These are phyloP conservation scores for Chaetomium cochliodes DNA, from an alignment of 495 filamentous ascomycete species.

Conservation along the genomic window DNA sequence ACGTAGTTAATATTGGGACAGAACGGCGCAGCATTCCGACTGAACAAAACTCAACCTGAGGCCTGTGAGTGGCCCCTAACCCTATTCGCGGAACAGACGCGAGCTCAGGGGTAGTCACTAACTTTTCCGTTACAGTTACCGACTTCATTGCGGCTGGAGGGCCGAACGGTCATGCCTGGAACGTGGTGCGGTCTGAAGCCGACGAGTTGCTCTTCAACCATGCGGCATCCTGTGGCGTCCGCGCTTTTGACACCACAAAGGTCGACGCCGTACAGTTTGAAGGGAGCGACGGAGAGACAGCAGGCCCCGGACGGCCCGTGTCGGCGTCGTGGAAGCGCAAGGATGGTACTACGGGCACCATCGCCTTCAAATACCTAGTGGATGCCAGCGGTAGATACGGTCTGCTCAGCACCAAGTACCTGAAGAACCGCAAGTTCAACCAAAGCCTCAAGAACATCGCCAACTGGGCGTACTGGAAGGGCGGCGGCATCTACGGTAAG, in stretches of 20 bases:
- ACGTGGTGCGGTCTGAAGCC: constrained; percentile 53
- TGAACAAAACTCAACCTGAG: constrained; percentile 40
- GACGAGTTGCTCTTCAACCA: constrained; percentile 55
- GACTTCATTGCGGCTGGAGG: constrained; percentile 50
- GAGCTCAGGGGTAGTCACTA: not conserved
- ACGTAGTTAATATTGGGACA: not conserved
- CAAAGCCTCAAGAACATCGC: constrained; percentile 46
- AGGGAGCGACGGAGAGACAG: constrained; percentile 11
- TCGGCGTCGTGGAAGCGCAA: constrained; percentile 48
- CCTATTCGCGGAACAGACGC: not conserved
- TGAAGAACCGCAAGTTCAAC: constrained; percentile 47
- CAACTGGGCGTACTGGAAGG: constrained; percentile 48
- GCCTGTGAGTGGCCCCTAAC: constrained; percentile 29
- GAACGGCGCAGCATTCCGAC: constrained; percentile 48
- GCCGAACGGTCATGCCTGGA: constrained; percentile 48
- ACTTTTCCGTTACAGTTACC: constrained; percentile 28
- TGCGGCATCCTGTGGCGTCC: constrained; percentile 46
- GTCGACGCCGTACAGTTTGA: constrained; percentile 42
- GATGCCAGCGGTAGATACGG: constrained; percentile 48
- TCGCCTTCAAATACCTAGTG: constrained; percentile 47
- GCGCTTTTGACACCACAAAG: constrained; percentile 48
- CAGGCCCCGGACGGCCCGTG: constrained; percentile 44
- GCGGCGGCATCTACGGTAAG: constrained; percentile 27
- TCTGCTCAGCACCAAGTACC: constrained; percentile 43
- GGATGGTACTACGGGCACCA: constrained; percentile 39